Evolutionary conservation across 2,329 filamentous ascomycete genomes (phyloP).

Genomic region (Didymella lethalis): DNA sequence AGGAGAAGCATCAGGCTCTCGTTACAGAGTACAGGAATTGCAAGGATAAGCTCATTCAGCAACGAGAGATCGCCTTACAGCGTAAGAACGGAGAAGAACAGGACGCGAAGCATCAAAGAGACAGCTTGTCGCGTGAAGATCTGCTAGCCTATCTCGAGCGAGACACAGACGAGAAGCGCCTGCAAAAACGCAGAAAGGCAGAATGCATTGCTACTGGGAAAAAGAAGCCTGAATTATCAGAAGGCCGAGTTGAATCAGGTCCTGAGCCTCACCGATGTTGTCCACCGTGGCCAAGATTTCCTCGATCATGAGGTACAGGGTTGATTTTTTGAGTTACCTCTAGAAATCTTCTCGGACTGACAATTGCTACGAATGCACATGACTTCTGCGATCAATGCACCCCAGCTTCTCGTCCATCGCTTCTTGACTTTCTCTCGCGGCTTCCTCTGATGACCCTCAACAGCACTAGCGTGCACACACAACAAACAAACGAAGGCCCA

Average conservation of each 20-base stretch:
- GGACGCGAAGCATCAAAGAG: background rate
- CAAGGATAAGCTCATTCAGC: background rate
- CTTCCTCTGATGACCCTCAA: background rate
- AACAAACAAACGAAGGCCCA: no score
- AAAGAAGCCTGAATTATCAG: background rate
- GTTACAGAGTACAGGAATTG: no score
- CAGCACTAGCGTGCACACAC: background rate
- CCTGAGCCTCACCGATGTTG: background rate
- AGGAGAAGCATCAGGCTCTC: no score
- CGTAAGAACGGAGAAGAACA: no score
- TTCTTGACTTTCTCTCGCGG: background rate
- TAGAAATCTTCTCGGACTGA: background rate
- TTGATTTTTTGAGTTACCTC: background rate
- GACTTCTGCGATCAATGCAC: no score
- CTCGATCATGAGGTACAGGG: no score
- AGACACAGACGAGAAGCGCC: background rate
- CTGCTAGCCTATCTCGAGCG: background rate
- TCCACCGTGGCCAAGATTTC: background rate
- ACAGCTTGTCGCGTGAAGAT: background rate
- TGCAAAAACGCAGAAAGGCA: background rate
- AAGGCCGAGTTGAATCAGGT: no score
- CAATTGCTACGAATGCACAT: no score
- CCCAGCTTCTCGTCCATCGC: background rate
- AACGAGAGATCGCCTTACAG: background rate
- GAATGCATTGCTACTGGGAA: background rate